Conservation (phyloP, 257 asterid genomes). For the Solanum lignicaule region DNA sequence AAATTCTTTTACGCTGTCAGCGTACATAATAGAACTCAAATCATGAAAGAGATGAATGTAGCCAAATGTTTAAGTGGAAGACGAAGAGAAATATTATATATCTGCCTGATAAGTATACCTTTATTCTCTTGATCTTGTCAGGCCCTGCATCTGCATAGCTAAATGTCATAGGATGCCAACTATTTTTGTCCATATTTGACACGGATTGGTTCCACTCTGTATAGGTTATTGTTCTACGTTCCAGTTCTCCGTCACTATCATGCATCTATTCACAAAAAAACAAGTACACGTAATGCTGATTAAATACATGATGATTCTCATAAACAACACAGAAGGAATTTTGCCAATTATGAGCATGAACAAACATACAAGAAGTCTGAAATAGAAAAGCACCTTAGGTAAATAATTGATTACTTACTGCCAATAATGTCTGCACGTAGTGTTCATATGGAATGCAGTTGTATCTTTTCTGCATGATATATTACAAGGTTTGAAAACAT, state of each 20-base stretch:
- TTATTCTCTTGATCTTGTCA: slow-evolving; percentile 56
- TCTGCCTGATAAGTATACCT: slow-evolving; percentile 18
- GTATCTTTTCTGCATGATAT: slow-evolving; percentile 72
- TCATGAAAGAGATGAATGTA: background rate
- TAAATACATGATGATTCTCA: background rate
- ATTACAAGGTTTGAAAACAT: slow-evolving; percentile 2
- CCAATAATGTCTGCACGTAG: slow-evolving; percentile 77
- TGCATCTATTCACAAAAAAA: slow-evolving; percentile 38
- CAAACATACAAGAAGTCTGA: background rate
- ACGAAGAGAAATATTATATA: background rate
- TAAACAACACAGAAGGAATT: background rate
- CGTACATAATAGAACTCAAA: background rate
- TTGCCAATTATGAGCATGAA: background rate
- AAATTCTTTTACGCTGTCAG: background rate
- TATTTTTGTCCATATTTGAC: slow-evolving; percentile 33
- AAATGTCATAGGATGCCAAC: slow-evolving; percentile 87
- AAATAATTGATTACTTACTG: slow-evolving; percentile 35
- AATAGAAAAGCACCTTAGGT: background rate
- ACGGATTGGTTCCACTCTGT: slow-evolving; percentile 68
- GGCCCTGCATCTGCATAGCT: slow-evolving; percentile 55
- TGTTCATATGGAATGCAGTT: slow-evolving; percentile 97
- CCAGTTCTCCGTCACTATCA: slow-evolving; percentile 65
- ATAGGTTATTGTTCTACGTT: slow-evolving; percentile 76
- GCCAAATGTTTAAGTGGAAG: background rate
- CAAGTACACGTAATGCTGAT: background rate